Conservation (phyloP, 345 rosid species). For the Tarenaya hassleriana region DNA sequence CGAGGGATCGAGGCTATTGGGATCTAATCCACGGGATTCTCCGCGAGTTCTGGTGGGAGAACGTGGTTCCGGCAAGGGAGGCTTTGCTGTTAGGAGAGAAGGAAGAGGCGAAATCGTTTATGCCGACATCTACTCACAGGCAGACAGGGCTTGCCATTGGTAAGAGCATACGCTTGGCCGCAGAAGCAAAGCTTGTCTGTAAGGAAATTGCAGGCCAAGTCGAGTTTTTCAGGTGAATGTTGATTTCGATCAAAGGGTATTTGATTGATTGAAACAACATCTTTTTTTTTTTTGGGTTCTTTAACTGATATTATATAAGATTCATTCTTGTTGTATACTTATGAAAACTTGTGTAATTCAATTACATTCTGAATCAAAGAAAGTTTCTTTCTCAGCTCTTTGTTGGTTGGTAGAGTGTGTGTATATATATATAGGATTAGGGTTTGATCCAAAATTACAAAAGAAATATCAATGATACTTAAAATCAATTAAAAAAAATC, state of each 20-base stretch:
- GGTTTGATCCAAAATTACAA: too few relatives aligned
- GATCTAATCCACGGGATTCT: constrained; percentile 54
- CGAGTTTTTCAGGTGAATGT: constrained; percentile 54
- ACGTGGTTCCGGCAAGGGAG: constrained; percentile 75
- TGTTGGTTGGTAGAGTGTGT: too few relatives aligned
- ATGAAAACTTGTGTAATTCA: too few relatives aligned
- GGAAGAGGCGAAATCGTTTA: constrained; percentile 43
- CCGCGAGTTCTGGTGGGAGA: constrained; percentile 86
- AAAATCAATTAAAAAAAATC: too few relatives aligned
- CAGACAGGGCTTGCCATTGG: constrained; percentile 52
- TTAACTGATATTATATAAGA: too few relatives aligned
- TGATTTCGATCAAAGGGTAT: too few relatives aligned
- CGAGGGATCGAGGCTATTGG: constrained; percentile 66
- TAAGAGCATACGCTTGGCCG: constrained; percentile 66
- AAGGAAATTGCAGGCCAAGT: constrained; percentile 83
- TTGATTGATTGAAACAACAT: background rate
- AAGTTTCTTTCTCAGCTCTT: too few relatives aligned
- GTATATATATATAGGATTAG: too few relatives aligned
- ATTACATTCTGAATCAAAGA: too few relatives aligned
- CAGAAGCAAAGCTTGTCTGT: constrained; percentile 52
- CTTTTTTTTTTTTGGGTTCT: too few relatives aligned
- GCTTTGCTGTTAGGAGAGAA: constrained; percentile 45
- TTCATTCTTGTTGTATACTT: too few relatives aligned
- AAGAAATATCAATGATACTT: too few relatives aligned
- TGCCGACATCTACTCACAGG: constrained; percentile 64